Evolutionary conservation across 176 grass and related monocot species (phyloP).

Genomic region (Sorghum bicolor): Sorghum_bicolor_NCBIv3 NC_012878.2:41602501-41603000

Average conservation of each 20-base stretch:
- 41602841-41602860: not conserved
- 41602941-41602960: too few relatives aligned
- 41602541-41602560: not conserved
- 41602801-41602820: not conserved
- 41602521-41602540: not conserved
- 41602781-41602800: not conserved
- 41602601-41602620: not conserved
- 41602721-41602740: not conserved
- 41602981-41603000: too few relatives aligned
- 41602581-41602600: not conserved
- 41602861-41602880: too few relatives aligned
- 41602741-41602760: not conserved
- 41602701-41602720: not conserved
- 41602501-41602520: not conserved
- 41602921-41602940: too few relatives aligned
- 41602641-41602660: not conserved
- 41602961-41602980: too few relatives aligned
- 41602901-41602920: too few relatives aligned
- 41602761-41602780: not conserved
- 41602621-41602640: not conserved
- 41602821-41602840: not conserved
- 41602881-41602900: too few relatives aligned
- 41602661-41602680: not conserved
- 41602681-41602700: not conserved
- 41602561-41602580: not conserved